Evolutionary conservation across 257 asterid species (phyloP), one percentile per base, ranked within the genome.

Genomic region (Scutellaria galericulata): DNA sequence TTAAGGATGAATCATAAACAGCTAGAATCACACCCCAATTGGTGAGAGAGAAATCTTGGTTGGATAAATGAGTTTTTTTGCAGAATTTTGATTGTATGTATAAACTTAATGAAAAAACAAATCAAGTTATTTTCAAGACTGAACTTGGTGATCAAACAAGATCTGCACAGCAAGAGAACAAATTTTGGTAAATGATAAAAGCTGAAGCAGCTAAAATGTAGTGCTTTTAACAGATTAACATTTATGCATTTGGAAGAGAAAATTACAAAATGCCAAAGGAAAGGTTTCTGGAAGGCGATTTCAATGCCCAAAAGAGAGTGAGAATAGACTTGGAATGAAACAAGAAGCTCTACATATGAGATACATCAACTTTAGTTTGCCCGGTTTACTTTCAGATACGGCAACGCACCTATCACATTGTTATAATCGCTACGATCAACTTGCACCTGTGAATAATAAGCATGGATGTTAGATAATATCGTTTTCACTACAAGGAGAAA

Each of bases 381-480:
- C 35, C 97, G 84, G 81, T 94, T 91, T 22, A 89, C 97, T 82
- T 94, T 91, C 88, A 94, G 75, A 58, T 94, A 94, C 6, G 99
- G 99, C 86, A 94, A 85, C 35, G 97, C 97, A 37, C 99, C 97
- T 1, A 91, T 83, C 66, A 94, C 97, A 20, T 94, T 94, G 89
- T 88, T 71, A 75, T 91, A 94, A 86, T 94, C 99, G 13, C 97
- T 79, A 41, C 97, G 93, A 71, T 91, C 86, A 63, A 94, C 97
- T 91, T 91, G 99, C 24, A 89, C 80, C 99, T 94, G 86, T 12
- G 22, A 63, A 72, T 39, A 39, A 48, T 5, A 57, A 58, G 35
- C 57, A 48, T 12, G 7, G 35, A 15, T 58, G 2, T 41, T 35
- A 24, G 27, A 56, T 15, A 18, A 48, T 9, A n/a, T 7, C 48